Evolutionary conservation across 2,329 filamentous ascomycete species (phyloP).

Genomic region (Hypoxylon sp.): DNA sequence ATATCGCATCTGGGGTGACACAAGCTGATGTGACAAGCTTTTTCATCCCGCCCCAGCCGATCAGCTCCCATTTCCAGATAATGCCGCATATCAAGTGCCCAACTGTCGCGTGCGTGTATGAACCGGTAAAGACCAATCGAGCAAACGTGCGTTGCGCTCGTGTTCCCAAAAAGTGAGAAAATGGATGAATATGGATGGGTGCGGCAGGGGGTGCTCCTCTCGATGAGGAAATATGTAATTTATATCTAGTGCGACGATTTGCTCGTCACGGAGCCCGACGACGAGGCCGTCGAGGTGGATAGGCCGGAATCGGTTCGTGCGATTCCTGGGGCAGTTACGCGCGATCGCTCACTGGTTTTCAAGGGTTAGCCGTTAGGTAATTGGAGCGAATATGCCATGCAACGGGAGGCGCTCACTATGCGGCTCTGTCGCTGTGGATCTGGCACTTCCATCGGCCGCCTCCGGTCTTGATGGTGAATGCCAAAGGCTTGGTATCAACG

Average conservation of each 20-base stretch:
- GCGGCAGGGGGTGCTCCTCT: conserved; percentile 18
- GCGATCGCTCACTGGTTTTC: conserved; percentile 44
- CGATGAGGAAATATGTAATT: conserved; percentile 11
- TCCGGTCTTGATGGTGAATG: conserved; percentile 54
- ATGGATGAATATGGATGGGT: conserved; percentile 14
- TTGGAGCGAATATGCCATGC: not conserved
- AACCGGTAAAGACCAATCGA: conserved; percentile 5
- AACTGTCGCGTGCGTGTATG: conserved; percentile 1
- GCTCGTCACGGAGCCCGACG: conserved; percentile 35
- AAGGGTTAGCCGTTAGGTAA: conserved; percentile 33
- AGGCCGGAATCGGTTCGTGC: conserved; percentile 50
- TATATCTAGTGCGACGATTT: conserved; percentile 42
- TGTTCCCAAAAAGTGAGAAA: conserved; percentile 5
- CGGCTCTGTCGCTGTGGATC: conserved; percentile 53
- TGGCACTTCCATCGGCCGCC: conserved; percentile 54
- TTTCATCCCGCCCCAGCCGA: conserved; percentile 38
- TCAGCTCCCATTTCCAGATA: conserved; percentile 34
- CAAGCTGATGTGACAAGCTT: conserved; percentile 45
- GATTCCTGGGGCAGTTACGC: conserved; percentile 40
- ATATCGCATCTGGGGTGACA: conserved; percentile 40
- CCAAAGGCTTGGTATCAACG: conserved; percentile 51
- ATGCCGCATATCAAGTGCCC: conserved; percentile 39
- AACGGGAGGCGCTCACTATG: conserved; percentile 49
- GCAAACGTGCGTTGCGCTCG: conserved; percentile 8
- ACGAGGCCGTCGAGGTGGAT: conserved; percentile 47